Conservation (phyloP, 345 rosid species). For the Acer yangbiense region DNA sequence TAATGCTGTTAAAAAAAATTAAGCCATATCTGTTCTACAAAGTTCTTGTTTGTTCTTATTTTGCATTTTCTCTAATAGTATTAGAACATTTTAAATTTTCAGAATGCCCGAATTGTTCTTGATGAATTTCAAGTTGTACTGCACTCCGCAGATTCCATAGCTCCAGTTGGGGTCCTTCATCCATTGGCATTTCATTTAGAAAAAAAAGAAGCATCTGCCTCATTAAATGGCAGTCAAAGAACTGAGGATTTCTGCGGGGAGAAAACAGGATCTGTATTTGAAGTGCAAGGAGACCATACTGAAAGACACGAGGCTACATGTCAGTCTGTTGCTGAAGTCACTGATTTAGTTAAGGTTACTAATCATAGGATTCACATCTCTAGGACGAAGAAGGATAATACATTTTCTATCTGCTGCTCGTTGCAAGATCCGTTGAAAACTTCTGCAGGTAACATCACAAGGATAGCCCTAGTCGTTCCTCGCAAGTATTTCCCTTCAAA, state of each 20-base stretch:
- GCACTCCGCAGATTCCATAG: slow-evolving; percentile 86
- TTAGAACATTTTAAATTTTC: slow-evolving; percentile 28
- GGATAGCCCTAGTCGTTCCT: background rate
- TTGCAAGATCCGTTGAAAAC: slow-evolving; percentile 51
- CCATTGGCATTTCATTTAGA: slow-evolving; percentile 78
- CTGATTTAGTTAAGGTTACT: slow-evolving; percentile 40
- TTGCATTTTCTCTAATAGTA: slow-evolving; percentile 8
- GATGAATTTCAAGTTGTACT: slow-evolving; percentile 75
- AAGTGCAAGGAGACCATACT: slow-evolving; percentile 57
- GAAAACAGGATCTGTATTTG: slow-evolving; percentile 53
- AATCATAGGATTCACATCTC: slow-evolving; percentile 49
- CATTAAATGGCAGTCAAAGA: slow-evolving; percentile 23
- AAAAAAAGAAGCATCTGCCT: slow-evolving; percentile 43
- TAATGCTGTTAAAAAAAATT: background rate
- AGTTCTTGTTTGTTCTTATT: slow-evolving; percentile 18
- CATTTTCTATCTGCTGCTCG: slow-evolving; percentile 86
- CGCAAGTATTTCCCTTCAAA: background rate
- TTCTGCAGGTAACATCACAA: slow-evolving; percentile 57
- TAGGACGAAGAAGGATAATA: slow-evolving; percentile 48
- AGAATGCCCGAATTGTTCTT: slow-evolving; percentile 85
- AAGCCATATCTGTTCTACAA: background rate
- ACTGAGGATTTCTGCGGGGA: slow-evolving; percentile 21
- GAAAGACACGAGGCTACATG: slow-evolving; percentile 33
- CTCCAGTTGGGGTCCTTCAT: slow-evolving; percentile 93
- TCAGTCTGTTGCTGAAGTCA: slow-evolving; percentile 33